Percentiles rank a stretch among this genome's conserved stretches.
Conservation (phyloP, 208 protist species). For the Crithidia brevicula region DNA sequence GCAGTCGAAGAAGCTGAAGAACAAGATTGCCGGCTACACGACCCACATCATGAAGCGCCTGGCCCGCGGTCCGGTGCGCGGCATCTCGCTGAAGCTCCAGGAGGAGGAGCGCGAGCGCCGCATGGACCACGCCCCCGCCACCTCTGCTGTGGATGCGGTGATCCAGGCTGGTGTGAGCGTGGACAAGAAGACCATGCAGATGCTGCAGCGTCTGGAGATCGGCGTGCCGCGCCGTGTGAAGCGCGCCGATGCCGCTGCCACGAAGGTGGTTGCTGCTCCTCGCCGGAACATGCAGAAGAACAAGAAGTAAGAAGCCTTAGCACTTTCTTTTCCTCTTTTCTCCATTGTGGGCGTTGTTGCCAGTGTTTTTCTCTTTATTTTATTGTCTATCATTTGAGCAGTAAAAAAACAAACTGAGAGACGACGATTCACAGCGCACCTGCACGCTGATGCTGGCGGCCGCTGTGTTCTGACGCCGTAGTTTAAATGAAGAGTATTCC, state of each 20-base stretch:
- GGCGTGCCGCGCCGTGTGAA: conserved; percentile 82
- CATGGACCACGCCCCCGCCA: conserved; percentile 99
- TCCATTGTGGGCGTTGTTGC: background rate
- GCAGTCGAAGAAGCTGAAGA: conserved; percentile 99
- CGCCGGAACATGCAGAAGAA: conserved; percentile 99
- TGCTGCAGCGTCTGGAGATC: conserved; percentile 88
- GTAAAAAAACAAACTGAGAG: too few species aligned
- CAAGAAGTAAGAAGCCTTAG: conserved; percentile 23
- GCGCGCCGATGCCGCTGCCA: conserved; percentile 76
- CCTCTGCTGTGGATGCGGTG: conserved; percentile 85
- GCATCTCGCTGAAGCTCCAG: conserved; percentile 99
- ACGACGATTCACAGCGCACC: background rate
- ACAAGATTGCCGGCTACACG: conserved; percentile 99
- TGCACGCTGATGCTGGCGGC: background rate
- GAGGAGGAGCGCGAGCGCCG: conserved; percentile 99
- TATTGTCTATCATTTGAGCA: conserved; percentile 28
- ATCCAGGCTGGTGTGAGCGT: conserved; percentile 89
- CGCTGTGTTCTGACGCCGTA: too few species aligned
- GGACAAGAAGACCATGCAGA: conserved; percentile 86
- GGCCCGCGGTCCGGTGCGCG: conserved; percentile 97
- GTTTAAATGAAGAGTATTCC: too few species aligned
- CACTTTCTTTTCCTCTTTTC: conserved; percentile 12
- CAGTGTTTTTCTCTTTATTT: conserved; percentile 10
- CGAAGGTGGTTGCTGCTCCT: conserved; percentile 99
- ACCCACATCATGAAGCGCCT: conserved; percentile 99